A percentile compares a stretch with the other conserved stretches of the same genome.
Conservation (phyloP, 768 basidiomycete genomes). For the Dioszegia aurantiaca region DNA sequence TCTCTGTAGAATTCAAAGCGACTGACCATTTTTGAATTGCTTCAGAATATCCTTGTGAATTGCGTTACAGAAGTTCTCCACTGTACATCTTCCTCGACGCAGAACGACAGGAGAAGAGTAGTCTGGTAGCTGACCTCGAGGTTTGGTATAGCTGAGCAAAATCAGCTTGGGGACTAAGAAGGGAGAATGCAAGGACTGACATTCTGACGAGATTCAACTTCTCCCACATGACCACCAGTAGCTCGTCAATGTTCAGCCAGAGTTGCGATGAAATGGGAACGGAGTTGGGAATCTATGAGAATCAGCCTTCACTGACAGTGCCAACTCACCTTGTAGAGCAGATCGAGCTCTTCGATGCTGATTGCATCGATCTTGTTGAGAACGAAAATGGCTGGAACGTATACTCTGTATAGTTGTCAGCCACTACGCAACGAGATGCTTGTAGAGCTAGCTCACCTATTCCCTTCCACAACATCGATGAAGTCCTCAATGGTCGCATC, state of each 20-base stretch:
- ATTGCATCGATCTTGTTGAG: conserved; percentile 87
- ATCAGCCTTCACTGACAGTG: conserved; percentile 5
- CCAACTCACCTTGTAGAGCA: conserved; percentile 60
- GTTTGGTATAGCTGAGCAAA: conserved; percentile 70
- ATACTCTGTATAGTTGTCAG: conserved; percentile 61
- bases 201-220: conserved; percentile 88
- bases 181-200: conserved; percentile 49
- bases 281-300: conserved; percentile 75
- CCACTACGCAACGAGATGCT: neutral
- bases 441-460: conserved; percentile 60
- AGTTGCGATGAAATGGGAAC: conserved; percentile 90
- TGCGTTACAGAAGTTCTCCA: conserved; percentile 87
- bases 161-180: neutral
- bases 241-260: conserved; percentile 96
- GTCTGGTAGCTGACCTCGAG: conserved; percentile 84
- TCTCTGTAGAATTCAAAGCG: too few species aligned
- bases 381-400: conserved; percentile 88
- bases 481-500: conserved; percentile 91
- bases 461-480: conserved; percentile 96
- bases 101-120: conserved; percentile 88
- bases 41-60: conserved; percentile 98
- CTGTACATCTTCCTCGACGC: conserved; percentile 53
- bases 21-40: conserved; percentile 87
- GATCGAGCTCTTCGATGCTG: conserved; percentile 94
- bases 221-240: conserved; percentile 89